These are phyloP conservation scores for Stachybotrys chlorohalonatus DNA, from an alignment of 2,329 filamentous ascomycete species.

Conservation along the genomic window DNA sequence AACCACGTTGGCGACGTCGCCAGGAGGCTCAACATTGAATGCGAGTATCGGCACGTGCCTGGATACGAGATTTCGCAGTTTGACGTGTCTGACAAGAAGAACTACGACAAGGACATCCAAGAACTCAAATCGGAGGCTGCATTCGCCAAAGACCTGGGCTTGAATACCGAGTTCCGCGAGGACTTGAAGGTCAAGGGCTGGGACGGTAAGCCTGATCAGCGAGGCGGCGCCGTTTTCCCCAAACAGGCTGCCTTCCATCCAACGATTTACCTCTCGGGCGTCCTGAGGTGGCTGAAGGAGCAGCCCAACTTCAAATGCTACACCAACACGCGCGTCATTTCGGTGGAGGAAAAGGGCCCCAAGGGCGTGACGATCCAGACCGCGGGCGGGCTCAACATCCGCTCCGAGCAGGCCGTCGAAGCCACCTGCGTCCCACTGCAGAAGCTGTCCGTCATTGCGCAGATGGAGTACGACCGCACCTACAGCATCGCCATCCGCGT, in stretches of 20 bases:
- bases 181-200: conserved; percentile 40
- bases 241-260: conserved; percentile 47
- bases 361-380: conserved; percentile 38
- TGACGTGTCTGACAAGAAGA: conserved; percentile 23
- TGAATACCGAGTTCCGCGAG: conserved; percentile 13
- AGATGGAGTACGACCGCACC: conserved; percentile 44
- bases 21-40: conserved; percentile 40
- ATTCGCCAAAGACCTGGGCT: conserved; percentile 5
- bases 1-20: conserved; percentile 40
- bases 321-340: conserved; percentile 38
- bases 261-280: conserved; percentile 43
- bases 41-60: conserved; percentile 42
- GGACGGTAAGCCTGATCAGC: conserved; percentile 40
- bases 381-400: conserved; percentile 34
- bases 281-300: conserved; percentile 39
- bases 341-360: conserved; percentile 32
- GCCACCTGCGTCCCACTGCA: conserved; percentile 47
- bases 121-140: conserved; percentile 6
- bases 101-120: conserved; percentile 26
- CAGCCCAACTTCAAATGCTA: conserved; percentile 45
- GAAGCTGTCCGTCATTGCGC: conserved; percentile 41
- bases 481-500: conserved; percentile 48
- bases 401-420: conserved; percentile 39
- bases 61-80: conserved; percentile 43
- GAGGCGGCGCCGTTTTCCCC: conserved; percentile 35